Evolutionary conservation across 2,329 filamentous ascomycete species (phyloP), one percentile per base, ranked within the genome.

Genomic region (Colletotrichum musicola): DNA sequence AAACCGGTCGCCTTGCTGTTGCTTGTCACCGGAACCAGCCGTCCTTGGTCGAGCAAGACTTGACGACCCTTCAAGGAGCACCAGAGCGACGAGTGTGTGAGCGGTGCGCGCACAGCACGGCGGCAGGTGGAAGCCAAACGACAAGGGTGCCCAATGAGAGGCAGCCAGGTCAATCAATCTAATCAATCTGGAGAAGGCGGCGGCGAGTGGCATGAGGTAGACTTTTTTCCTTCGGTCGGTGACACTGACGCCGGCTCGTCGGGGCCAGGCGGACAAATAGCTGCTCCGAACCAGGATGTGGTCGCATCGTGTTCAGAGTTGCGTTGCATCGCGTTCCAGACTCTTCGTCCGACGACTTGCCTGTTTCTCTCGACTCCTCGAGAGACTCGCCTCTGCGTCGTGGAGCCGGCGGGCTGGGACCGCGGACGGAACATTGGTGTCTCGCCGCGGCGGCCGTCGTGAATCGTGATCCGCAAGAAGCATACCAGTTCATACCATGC

Each of bases 181-280:
- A 70, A 70, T 70, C 68, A 69, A 70, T 69, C 68, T 69, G 68
- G 55, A 55, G 27, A 50, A 60, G 65, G 50, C 59, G 64, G 44
- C 65, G 55, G 49, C 44, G 60, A 67, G 49, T 60, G 49, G 50
- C 63, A 62, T 62, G 51, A 65, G 54, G 62, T 65, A 63, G 44
- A 44, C 58, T 55, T 67, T 64, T 64, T 57, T 4, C 18, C 42
- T 16, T 20, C 44, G 66, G 65, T 35, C 50, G 62, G 55, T 46
- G 27, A 60, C 55, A 68, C 55, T 61, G 54, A 38, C 27, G 42
- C 49, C 49, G 62, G 50, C 22, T 61, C 46, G 46, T 44, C 30
- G 40, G 54, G 44, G 30, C 27, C 49, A 38, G 27, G 62, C 62
- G 62, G 62, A 51, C 62, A 49, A 66, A 66, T 47, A 51, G 55